Evolutionary conservation across 139 green algal species (phyloP).

Genomic region (Tetradesmus obliquus): DNA sequence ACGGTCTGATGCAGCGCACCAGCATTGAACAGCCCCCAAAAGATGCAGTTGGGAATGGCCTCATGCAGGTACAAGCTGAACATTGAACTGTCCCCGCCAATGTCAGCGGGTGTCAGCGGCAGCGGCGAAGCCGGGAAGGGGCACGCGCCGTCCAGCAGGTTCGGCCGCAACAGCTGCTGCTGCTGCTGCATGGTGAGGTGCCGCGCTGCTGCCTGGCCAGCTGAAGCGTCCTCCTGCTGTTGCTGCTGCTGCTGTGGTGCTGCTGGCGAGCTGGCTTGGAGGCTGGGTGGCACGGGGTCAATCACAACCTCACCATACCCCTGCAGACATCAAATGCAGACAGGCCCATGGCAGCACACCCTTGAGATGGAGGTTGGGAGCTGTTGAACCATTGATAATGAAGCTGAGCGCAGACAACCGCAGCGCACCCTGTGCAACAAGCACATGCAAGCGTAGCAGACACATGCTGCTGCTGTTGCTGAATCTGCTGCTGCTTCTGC

Average conservation of each 20-base stretch:
- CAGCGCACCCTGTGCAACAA: not conserved
- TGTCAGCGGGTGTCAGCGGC: conserved; percentile 14
- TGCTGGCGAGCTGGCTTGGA: not conserved
- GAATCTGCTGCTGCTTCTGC: not conserved
- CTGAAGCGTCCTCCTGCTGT: not conserved
- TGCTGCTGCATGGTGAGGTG: not conserved
- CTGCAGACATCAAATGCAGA: not conserved
- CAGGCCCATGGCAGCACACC: no score
- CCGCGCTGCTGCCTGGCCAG: not conserved
- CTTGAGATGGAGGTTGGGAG: no score
- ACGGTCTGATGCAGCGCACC: conserved; percentile 30
- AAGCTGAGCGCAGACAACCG: no score
- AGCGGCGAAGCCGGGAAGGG: conserved; percentile 35
- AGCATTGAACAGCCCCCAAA: conserved; percentile 38
- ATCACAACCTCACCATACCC: not conserved
- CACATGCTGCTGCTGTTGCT: not conserved
- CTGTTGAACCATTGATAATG: not conserved
- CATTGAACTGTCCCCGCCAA: conserved; percentile 29
- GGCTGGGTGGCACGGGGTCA: not conserved
- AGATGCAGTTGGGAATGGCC: conserved; percentile 46
- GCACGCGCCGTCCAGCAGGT: not conserved
- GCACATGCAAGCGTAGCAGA: not conserved
- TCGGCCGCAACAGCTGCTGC: conserved; percentile 5
- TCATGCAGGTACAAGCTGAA: conserved; percentile 47
- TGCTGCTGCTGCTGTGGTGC: not conserved